Evolutionary conservation across 164 flowering plant genomes (phyloP), one percentile per base, ranked within the genome.

Genomic region (Dillenia turbinata): DNA sequence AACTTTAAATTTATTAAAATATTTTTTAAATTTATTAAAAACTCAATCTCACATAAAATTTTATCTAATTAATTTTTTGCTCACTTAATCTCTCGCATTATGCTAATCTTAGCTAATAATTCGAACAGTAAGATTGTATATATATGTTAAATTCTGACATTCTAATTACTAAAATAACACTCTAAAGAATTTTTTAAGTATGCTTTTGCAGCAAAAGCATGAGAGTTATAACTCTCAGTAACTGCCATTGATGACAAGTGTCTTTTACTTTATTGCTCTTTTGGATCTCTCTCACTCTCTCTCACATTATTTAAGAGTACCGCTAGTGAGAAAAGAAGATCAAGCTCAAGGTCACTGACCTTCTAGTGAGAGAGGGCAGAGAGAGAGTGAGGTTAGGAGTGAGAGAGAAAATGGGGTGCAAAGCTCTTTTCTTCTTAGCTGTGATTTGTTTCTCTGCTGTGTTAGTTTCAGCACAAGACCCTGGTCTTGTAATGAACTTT

Each of bases 401-500:
- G 15, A 44, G 24, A 17, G 45, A 43, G 56, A 62, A 46, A 24
- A 86, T 86, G 92, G 81, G 73, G 66, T 78, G 79, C 68, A 81
- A 74, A 68, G 63, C 76, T 66, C 69, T 87, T 69, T 66, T 78
- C 78, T 62, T 84, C 69, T 66, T 86, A 33, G 75, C 77, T 56
- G 57, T 81, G 47, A 59, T 79, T 16, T 71, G 71, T 55, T 53
- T 84, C 68, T 68, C 75, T 7, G 76, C 78, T 58, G 24, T 71
- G 10, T 72, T 77, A 51, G 81, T 81, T 58, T 69, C 69, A 57
- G 85, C 90, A 60, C 87, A 78, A 59, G 78, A 80, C 54, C 76
- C 80, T 22, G 95, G 97, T n/a, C 89, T 93, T 60, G 75, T 80
- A 2, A 85, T 89, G 92, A 84, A 89, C 80, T 90, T 75, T 52